These are phyloP conservation scores for Syzygium aqueum DNA, from an alignment of 345 rosid species.

Conservation along the genomic window DNA sequence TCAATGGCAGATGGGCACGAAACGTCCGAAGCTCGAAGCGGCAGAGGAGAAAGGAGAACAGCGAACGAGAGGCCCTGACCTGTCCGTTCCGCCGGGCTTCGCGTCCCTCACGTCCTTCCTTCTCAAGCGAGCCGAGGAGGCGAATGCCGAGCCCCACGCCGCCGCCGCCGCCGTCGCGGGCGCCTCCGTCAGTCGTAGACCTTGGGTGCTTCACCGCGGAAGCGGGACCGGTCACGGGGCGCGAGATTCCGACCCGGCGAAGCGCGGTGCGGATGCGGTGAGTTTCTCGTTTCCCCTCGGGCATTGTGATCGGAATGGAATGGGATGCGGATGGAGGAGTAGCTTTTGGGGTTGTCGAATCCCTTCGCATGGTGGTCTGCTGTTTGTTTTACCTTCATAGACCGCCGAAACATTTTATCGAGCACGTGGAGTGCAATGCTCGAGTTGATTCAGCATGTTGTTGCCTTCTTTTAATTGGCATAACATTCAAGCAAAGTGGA, in stretches of 20 bases:
- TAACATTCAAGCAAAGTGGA: not conserved
- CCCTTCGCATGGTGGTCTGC: not conserved
- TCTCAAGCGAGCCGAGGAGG: slow-evolving; percentile 21
- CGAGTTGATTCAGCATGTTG: not conserved
- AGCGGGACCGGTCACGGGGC: not conserved
- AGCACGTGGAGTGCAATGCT: not conserved
- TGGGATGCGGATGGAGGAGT: not conserved
- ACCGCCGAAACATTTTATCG: not conserved
- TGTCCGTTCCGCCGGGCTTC: slow-evolving; percentile 26
- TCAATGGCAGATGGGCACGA: not conserved
- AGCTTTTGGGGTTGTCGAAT: not conserved
- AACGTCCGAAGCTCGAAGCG: not conserved
- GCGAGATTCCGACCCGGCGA: not conserved
- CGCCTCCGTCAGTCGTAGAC: slow-evolving; percentile 10
- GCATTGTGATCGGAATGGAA: not conserved
- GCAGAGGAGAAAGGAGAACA: not conserved
- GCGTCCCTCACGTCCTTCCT: slow-evolving; percentile 30
- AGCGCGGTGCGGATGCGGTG: not conserved
- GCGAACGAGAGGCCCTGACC: not conserved
- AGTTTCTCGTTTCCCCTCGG: not conserved
- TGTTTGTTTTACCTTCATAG: not conserved
- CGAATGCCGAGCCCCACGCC: not conserved
- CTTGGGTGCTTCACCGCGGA: slow-evolving; percentile 24
- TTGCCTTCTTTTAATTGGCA: not conserved
- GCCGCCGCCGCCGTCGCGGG: not conserved